Evolutionary conservation across 176 grass and related monocot genomes (phyloP).

Genomic region (Luzula sylvatica): DNA sequence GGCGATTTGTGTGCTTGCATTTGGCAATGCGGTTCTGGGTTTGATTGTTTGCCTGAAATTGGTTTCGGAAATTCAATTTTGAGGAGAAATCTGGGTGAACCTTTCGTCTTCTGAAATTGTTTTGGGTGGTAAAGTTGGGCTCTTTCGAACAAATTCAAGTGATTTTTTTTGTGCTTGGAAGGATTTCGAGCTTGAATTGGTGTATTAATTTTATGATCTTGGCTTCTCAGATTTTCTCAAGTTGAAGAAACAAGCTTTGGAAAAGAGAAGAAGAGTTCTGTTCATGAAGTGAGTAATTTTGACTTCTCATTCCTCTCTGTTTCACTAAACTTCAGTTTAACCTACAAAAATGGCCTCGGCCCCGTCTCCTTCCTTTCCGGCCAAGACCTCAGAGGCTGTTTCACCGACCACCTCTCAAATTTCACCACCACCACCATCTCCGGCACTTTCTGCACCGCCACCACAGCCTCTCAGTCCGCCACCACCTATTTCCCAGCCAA

Average conservation of each 20-base stretch:
- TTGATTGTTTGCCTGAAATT: not conserved
- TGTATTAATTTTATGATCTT: not conserved
- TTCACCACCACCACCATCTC: slow-evolving; percentile 2
- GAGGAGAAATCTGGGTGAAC: not conserved
- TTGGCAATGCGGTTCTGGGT: slow-evolving; percentile 1
- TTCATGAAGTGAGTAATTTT: too few species aligned
- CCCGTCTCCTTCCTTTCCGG: slow-evolving; percentile 36
- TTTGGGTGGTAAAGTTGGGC: not conserved
- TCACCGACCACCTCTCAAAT: slow-evolving; percentile 18
- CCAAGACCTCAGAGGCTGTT: slow-evolving; percentile 6
- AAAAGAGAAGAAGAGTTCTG: not conserved
- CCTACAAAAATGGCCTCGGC: slow-evolving; percentile 49
- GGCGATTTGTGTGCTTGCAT: not conserved
- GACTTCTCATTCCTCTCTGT: too few species aligned
- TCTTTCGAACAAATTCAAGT: not conserved
- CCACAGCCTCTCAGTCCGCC: slow-evolving; percentile 13
- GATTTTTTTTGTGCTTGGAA: not conserved
- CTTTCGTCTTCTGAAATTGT: not conserved
- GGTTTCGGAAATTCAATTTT: not conserved
- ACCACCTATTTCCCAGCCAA: slow-evolving; percentile 25
- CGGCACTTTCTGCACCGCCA: slow-evolving; percentile 8
- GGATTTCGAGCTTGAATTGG: not conserved
- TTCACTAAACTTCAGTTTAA: not conserved
- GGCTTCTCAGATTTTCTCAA: not conserved
- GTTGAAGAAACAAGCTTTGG: not conserved